phyloP scores from a whole-genome alignment of 371 early-diverging fungal species.

The Mortierella sp. region DNA sequence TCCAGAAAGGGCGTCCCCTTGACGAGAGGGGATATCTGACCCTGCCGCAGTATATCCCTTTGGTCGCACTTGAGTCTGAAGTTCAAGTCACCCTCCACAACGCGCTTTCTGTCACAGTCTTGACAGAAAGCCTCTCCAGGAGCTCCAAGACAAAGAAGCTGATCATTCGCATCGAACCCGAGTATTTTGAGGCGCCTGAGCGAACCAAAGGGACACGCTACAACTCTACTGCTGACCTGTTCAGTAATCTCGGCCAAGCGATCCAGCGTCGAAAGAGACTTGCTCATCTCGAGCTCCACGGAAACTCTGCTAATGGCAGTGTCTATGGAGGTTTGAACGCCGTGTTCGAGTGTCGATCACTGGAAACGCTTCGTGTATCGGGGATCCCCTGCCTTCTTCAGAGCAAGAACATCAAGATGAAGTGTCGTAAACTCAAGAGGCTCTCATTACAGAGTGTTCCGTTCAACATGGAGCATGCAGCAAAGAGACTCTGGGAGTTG shows the following conservation, averaged over 20 bases:
- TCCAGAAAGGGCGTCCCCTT: no score
- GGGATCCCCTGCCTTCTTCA: not conserved
- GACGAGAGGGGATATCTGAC: no score
- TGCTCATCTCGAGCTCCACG: not conserved
- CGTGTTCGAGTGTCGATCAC: not conserved
- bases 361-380: not conserved
- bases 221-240: not conserved
- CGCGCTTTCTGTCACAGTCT: no score
- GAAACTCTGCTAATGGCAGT: not conserved
- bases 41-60: no score
- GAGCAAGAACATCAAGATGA: not conserved
- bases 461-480: no score
- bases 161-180: not conserved
- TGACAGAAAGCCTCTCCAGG: no score
- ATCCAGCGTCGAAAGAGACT: not conserved
- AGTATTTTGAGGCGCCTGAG: not conserved
- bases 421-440: not conserved
- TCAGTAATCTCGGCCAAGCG: not conserved
- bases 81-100: no score
- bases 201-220: not conserved
- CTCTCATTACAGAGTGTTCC: no score
- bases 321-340: not conserved
- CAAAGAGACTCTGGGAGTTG: no score
- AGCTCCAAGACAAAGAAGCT: not conserved
- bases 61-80: no score